Evolutionary conservation across 1,284 basidiomycete species (phyloP), one percentile per base, ranked within the genome.

Genomic region (Ustilago curta): DNA sequence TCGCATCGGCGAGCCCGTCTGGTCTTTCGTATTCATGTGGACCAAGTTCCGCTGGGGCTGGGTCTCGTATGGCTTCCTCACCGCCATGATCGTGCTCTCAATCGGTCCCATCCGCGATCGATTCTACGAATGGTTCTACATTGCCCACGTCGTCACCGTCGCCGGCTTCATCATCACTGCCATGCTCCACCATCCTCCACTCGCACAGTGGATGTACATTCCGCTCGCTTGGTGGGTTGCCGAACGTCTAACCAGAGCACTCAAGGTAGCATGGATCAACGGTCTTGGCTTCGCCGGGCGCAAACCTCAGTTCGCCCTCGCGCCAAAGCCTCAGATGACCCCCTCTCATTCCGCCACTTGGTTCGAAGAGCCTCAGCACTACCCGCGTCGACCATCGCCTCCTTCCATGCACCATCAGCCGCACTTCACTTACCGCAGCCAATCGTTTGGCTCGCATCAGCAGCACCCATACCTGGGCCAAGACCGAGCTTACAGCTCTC

Each of bases 121-220:
- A 12, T 88, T 89, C 76, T 95, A 93, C 85, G 93, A 94, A 83
- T 82, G 86, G 23, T 95, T 95, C 87, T 94, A 92, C 83, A 85
- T 89, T 66, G 83, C 89, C 3, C 93, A 95, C 80, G 82, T 94
- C 54, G 80, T 91, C 53, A 83, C 78, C 48, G 76, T 76, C 9
- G 66, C 81, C 39, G 81, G 81, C 32, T 83, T 83, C 77, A 75
- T 85, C 75, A 74, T 83, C 48, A 79, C 80, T 9, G 78, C 82
- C 16, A 72, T 65, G 62, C 70, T 79, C 2, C 82, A 82, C 3
- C 88, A 89, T 2, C 86, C 88, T n/a, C 88, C 87, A 80, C 86
- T 86, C 59, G 89, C 89, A 85, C 89, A 89, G 85, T 86, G 85
- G 85, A 83, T 85, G 64, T 76, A 76, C 59, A 68, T 76, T 23